These are phyloP conservation scores for Micractinium sp. DNA, from an alignment of 139 green algal genomes.

Conservation along the genomic window DNA sequence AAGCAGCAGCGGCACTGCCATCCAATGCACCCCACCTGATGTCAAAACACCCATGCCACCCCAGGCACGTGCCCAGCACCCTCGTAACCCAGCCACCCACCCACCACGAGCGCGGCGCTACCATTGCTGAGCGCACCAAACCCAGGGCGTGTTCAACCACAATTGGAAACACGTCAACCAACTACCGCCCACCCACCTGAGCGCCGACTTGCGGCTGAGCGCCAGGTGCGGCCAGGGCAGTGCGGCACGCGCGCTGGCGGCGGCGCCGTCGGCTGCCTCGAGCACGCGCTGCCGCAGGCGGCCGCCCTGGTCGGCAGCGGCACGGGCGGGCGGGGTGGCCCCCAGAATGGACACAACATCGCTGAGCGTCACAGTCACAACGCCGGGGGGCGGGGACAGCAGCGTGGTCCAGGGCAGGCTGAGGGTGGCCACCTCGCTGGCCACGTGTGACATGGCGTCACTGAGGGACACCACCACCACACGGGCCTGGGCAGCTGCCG, in stretches of 20 bases:
- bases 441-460: slow-evolving; percentile 7
- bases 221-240: slow-evolving; percentile 22
- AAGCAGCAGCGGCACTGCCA: neutral
- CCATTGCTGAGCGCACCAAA: neutral
- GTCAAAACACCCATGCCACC: neutral
- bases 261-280: neutral
- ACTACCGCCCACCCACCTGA: neutral
- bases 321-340: neutral
- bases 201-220: slow-evolving; percentile 30
- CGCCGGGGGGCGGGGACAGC: neutral
- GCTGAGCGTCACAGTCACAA: neutral
- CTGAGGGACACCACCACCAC: slow-evolving; percentile 3
- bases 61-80: neutral
- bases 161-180: neutral
- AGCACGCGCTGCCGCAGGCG: neutral
- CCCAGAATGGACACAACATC: slow-evolving; percentile 19
- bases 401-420: slow-evolving; percentile 17
- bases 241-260: neutral
- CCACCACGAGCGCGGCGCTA: too few species aligned
- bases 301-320: neutral
- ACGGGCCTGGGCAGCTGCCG: neutral
- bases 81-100: neutral
- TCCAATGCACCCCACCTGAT: neutral
- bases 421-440: neutral
- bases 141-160: neutral